A percentile compares a stretch with the other conserved stretches of the same genome.
Conservation (phyloP, 768 basidiomycete species). For the Cystobasidium onofrii region DNA sequence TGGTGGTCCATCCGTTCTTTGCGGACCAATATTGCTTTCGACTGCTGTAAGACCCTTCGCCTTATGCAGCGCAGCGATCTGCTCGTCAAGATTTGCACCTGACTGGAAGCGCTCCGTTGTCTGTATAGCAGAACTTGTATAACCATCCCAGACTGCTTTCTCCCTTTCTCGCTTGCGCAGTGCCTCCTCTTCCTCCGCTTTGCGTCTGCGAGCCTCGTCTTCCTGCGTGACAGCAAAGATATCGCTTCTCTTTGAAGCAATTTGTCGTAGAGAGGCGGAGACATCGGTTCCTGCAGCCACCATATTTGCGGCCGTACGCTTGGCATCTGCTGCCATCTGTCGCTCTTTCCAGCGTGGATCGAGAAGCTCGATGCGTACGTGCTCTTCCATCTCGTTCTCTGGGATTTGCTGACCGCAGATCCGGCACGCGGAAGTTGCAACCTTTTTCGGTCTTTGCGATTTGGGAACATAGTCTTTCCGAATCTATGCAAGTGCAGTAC, state of each 20-base stretch:
- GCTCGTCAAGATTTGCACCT: conserved; percentile 90
- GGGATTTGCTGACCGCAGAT: conserved; percentile 95
- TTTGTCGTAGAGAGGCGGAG: conserved; percentile 79
- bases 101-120: conserved; percentile 89
- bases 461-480: conserved; percentile 93
- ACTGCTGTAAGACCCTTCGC: conserved; percentile 61
- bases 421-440: conserved; percentile 62
- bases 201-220: conserved; percentile 64
- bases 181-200: conserved; percentile 76
- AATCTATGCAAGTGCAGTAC: conserved; percentile 64
- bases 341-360: conserved; percentile 98
- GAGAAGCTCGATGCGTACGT: conserved; percentile 94
- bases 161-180: conserved; percentile 78
- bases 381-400: conserved; percentile 89
- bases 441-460: conserved; percentile 51
- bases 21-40: conserved; percentile 32
- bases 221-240: conserved; percentile 92
- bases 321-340: conserved; percentile 74
- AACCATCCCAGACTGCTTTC: conserved; percentile 97
- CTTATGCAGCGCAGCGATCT: conserved; percentile 88
- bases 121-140: conserved; percentile 83
- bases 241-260: conserved; percentile 92
- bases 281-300: conserved; percentile 67
- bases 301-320: conserved; percentile 57
- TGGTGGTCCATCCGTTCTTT: conserved; percentile 2